These are phyloP conservation scores for Hericium coralloides DNA, from an alignment of 768 basidiomycete genomes.

Conservation along the genomic window DNA sequence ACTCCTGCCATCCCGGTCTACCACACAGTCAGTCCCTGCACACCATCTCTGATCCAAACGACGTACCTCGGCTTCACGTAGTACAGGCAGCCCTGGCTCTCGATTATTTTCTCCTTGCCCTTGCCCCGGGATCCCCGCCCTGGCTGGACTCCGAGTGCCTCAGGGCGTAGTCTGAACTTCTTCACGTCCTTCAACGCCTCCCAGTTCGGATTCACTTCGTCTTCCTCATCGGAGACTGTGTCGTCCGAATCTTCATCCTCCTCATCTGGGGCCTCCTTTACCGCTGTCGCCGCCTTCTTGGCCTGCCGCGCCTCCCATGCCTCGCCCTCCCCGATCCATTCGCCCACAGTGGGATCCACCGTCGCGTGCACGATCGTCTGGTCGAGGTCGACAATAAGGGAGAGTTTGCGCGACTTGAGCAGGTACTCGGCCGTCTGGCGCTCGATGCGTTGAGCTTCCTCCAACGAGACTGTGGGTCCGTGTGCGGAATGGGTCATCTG, in stretches of 20 bases:
- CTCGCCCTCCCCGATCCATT: slow-evolving; percentile 88
- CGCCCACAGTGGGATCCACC: slow-evolving; percentile 95
- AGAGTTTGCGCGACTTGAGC: slow-evolving; percentile 67
- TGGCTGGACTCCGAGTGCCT: slow-evolving; percentile 44
- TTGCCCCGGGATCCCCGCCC: slow-evolving; percentile 34
- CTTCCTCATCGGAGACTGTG: slow-evolving; percentile 21
- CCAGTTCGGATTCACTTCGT: slow-evolving; percentile 85
- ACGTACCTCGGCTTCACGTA: slow-evolving; percentile 94
- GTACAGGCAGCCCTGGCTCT: slow-evolving; percentile 85
- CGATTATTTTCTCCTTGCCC: slow-evolving; percentile 56
- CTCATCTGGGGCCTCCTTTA: slow-evolving; percentile 19
- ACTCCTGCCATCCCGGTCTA: slow-evolving; percentile 78
- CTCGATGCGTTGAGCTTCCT: slow-evolving; percentile 88
- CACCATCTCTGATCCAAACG: not conserved
- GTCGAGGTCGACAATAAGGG: slow-evolving; percentile 96
- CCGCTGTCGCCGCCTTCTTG: slow-evolving; percentile 21
- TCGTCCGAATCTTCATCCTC: slow-evolving; percentile 29
- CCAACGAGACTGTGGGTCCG: slow-evolving; percentile 85
- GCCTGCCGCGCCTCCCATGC: slow-evolving; percentile 63
- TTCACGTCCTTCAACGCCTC: slow-evolving; percentile 85
- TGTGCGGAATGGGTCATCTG: slow-evolving; percentile 92
- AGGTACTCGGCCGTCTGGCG: slow-evolving; percentile 74
- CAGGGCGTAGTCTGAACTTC: slow-evolving; percentile 82
- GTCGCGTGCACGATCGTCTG: slow-evolving; percentile 99
- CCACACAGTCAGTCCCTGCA: slow-evolving; percentile 7